phyloP scores from a whole-genome alignment of 2,329 filamentous ascomycete species.

The Aspergillus sp. region DNA sequence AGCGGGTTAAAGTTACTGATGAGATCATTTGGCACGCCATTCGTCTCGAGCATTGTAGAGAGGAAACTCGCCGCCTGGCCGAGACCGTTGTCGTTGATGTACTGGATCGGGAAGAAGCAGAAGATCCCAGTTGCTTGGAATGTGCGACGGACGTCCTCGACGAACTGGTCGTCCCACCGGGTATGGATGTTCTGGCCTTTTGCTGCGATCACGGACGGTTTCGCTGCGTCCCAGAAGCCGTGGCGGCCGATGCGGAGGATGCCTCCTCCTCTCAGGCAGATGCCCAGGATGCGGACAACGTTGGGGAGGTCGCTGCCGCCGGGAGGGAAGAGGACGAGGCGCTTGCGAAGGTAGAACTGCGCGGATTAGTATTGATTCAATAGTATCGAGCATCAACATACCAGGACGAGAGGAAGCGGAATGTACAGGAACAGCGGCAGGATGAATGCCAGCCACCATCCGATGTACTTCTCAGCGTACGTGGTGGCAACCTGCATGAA shows the following conservation, averaged over 20 bases:
- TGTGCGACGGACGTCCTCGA: constrained; percentile 37
- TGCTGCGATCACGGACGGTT: constrained; percentile 30
- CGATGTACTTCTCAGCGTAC: constrained; percentile 44
- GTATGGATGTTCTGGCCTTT: constrained; percentile 26
- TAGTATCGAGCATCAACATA: not conserved
- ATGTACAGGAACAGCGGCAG: constrained; percentile 34
- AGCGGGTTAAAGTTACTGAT: constrained; percentile 53
- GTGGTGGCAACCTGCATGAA: constrained; percentile 38
- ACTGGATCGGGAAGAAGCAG: constrained; percentile 40
- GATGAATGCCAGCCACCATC: constrained; percentile 39
- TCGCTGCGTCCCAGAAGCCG: constrained; percentile 36
- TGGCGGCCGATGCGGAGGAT: constrained; percentile 33
- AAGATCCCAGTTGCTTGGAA: constrained; percentile 35
- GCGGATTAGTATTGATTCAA: not conserved
- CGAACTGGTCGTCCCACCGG: constrained; percentile 35
- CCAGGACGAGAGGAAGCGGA: constrained; percentile 27
- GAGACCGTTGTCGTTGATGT: constrained; percentile 48
- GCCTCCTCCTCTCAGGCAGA: constrained; percentile 18
- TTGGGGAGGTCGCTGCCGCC: constrained; percentile 6
- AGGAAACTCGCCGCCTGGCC: constrained; percentile 51
- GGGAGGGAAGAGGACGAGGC: not conserved
- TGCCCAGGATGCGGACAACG: not conserved
- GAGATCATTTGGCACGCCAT: constrained; percentile 53
- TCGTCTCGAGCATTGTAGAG: constrained; percentile 50
- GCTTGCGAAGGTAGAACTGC: constrained; percentile 4